Percentiles rank a stretch among this genome's conserved stretches.
These are phyloP conservation scores for Pichia sp. DNA, from an alignment of 1,139 yeast species.

Conservation along the genomic window DNA sequence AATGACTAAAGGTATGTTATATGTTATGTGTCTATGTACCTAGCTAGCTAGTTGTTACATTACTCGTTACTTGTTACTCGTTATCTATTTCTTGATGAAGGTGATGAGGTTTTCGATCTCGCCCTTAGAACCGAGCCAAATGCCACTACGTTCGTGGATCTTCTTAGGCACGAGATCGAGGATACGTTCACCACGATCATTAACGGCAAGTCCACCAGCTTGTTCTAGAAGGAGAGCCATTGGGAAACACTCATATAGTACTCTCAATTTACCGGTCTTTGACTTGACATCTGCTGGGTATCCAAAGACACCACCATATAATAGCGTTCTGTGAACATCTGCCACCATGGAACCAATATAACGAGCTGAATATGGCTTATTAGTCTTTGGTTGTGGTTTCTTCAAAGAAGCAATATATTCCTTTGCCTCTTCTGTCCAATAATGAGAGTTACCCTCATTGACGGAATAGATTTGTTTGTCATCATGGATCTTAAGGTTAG, in stretches of 20 bases:
- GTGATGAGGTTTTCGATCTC: conserved; percentile 65
- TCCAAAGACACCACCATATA: conserved; percentile 92
- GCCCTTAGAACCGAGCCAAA: conserved; percentile 87
- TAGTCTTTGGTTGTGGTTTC: conserved; percentile 51
- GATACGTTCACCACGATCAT: conserved; percentile 85
- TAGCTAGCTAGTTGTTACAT: no score
- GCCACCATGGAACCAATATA: conserved; percentile 99
- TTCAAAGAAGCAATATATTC: conserved; percentile 69
- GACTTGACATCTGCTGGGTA: conserved; percentile 91
- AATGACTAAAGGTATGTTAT: no score
- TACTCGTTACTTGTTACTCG: no score
- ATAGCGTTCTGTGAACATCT: conserved; percentile 91
- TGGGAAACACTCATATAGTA: conserved; percentile 95
- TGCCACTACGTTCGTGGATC: conserved; percentile 88
- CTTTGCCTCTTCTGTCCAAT: conserved; percentile 74
- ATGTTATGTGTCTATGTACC: no score
- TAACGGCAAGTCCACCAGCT: conserved; percentile 92
- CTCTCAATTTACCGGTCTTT: conserved; percentile 84
- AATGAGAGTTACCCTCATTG: conserved; percentile 87
- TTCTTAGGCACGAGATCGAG: conserved; percentile 81
- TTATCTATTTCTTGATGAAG: conserved; percentile 19
- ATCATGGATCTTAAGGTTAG: conserved; percentile 63
- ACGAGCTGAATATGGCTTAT: conserved; percentile 89
- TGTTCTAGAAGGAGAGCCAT: conserved; percentile 95
- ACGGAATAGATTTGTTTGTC: conserved; percentile 76